A percentile compares a stretch with the other conserved stretches of the same genome.
phyloP scores from a whole-genome alignment of 2,329 filamentous ascomycete species.

The Fusarium nelsonii region DNA sequence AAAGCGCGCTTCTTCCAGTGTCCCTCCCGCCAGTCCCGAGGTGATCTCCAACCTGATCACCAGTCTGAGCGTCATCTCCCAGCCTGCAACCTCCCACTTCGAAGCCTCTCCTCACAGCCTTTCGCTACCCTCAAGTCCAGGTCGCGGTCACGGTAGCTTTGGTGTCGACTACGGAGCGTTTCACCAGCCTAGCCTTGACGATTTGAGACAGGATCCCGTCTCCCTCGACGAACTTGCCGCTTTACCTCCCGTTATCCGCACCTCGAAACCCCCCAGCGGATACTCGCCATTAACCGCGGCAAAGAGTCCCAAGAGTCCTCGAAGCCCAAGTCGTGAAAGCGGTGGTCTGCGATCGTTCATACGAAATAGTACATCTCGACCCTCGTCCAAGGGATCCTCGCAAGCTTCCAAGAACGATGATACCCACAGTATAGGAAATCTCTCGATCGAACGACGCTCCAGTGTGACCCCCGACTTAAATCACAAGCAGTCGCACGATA shows the following conservation, averaged over 20 bases:
- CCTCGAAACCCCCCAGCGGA: constrained; percentile 83
- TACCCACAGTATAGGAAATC: constrained; percentile 71
- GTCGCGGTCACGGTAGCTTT: constrained; percentile 67
- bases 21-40: constrained; percentile 70
- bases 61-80: constrained; percentile 75
- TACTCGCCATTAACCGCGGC: constrained; percentile 77
- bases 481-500: constrained; percentile 68
- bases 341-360: constrained; percentile 71
- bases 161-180: constrained; percentile 81
- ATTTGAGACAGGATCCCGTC: constrained; percentile 60
- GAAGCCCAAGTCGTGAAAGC: constrained; percentile 63
- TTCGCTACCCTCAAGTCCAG: constrained; percentile 54
- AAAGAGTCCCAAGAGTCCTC: constrained; percentile 63
- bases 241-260: constrained; percentile 79
- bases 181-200: constrained; percentile 63
- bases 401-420: constrained; percentile 69
- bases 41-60: constrained; percentile 79
- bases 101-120: constrained; percentile 65
- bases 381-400: constrained; percentile 69
- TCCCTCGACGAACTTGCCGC: constrained; percentile 72
- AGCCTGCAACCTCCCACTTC: constrained; percentile 77
- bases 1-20: constrained; percentile 41
- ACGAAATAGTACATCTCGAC: constrained; percentile 63
- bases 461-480: constrained; percentile 63
- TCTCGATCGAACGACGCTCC: constrained; percentile 71